Evolutionary conservation across 768 basidiomycete species (phyloP).

Genomic region (Hemileccinum rubropunctum): DNA sequence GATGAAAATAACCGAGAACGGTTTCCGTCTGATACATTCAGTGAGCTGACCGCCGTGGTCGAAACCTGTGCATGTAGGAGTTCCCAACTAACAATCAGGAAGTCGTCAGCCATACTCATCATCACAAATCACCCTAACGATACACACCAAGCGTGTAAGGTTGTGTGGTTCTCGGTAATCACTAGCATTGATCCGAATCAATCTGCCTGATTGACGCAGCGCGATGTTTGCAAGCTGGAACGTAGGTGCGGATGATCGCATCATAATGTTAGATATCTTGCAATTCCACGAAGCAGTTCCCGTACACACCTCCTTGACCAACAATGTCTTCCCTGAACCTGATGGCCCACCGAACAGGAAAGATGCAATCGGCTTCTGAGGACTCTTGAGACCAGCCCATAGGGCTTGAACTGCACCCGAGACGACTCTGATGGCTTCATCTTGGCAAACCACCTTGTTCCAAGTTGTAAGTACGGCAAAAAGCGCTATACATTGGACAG

Average conservation of each 20-base stretch:
- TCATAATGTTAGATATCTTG: neutral
- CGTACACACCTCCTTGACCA: slow-evolving; percentile 34
- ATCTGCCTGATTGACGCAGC: slow-evolving; percentile 39
- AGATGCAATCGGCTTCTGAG: slow-evolving; percentile 42
- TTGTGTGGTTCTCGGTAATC: slow-evolving; percentile 43
- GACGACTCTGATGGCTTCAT: slow-evolving; percentile 43
- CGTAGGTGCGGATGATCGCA: neutral
- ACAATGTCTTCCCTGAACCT: slow-evolving; percentile 39
- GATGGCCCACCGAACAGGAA: slow-evolving; percentile 43
- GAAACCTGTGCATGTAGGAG: slow-evolving; percentile 38
- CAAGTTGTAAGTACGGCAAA: neutral
- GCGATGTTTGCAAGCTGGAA: slow-evolving; percentile 39
- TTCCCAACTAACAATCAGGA: slow-evolving; percentile 23
- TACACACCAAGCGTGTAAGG: slow-evolving; percentile 34
- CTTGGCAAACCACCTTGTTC: slow-evolving; percentile 28
- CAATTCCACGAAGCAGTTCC: too few species aligned
- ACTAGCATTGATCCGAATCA: slow-evolving; percentile 44
- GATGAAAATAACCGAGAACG: slow-evolving; percentile 33
- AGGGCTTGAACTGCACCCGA: slow-evolving; percentile 45
- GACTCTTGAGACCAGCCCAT: slow-evolving; percentile 43
- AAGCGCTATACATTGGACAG: too few species aligned
- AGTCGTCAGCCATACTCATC: too few species aligned
- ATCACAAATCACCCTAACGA: too few species aligned
- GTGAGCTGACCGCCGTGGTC: slow-evolving; percentile 43
- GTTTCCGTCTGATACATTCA: slow-evolving; percentile 41